These are phyloP conservation scores for Fusarium sp. DNA, from an alignment of 2,329 filamentous ascomycete genomes.

Conservation along the genomic window DNA sequence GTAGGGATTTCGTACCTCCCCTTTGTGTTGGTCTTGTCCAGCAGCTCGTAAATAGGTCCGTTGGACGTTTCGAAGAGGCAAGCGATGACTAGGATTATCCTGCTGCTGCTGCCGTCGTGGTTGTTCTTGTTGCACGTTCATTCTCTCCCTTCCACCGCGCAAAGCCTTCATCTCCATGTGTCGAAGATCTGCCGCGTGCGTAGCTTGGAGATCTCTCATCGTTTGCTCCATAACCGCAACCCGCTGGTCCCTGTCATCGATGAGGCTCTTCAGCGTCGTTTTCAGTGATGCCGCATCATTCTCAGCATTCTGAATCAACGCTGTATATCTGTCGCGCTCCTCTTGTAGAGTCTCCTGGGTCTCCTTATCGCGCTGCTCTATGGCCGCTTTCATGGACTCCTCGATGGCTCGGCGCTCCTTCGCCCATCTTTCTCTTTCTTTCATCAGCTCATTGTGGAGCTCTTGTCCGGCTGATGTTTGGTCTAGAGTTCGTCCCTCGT, in stretches of 20 bases:
- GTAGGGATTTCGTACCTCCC: neutral
- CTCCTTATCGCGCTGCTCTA: neutral
- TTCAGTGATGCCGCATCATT: conserved; percentile 9
- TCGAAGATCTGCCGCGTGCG: neutral
- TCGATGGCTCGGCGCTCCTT: neutral
- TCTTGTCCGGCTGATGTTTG: conserved; percentile 17
- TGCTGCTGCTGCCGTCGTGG: neutral
- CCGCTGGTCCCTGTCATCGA: conserved; percentile 14
- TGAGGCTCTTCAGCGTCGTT: conserved; percentile 13
- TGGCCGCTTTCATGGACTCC: conserved; percentile 8
- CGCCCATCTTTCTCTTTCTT: conserved; percentile 2
- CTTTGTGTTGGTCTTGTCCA: neutral
- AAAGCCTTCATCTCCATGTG: neutral
- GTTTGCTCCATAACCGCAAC: conserved; percentile 12
- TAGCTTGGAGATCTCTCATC: neutral
- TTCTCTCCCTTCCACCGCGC: neutral
- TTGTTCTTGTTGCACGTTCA: neutral
- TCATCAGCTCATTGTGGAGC: conserved; percentile 8
- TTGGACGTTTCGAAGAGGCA: too few relatives aligned
- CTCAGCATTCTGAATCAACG: conserved; percentile 25
- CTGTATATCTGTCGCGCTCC: conserved; percentile 25
- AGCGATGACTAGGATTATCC: too few relatives aligned
- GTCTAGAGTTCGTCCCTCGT: conserved; percentile 8
- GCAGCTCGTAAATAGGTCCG: neutral
- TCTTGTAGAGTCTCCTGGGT: conserved; percentile 8